A percentile compares a stretch with the other conserved stretches of the same genome.
Evolutionary conservation across 169 alveolate species (phyloP).

Genomic region (Cryptosporidium felis): DNA sequence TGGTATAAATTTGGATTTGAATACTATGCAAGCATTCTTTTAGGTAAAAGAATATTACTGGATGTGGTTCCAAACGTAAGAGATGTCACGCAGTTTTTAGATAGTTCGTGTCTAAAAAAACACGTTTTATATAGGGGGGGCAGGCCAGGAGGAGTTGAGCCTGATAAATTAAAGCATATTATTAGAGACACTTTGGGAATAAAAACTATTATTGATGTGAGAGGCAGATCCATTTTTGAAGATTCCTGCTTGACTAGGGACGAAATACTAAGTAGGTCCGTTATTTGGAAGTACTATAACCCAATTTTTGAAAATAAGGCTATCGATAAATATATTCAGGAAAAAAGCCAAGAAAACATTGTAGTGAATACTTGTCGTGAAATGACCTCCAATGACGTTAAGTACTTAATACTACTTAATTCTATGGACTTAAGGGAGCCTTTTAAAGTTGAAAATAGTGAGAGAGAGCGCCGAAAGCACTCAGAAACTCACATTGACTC

Average conservation of each 20-base stretch:
- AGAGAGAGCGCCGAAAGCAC: neutral
- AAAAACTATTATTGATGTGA: conserved; percentile 34
- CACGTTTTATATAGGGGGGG: conserved; percentile 58
- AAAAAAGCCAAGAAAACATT: neutral
- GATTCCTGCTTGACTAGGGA: conserved; percentile 35
- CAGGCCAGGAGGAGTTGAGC: conserved; percentile 67
- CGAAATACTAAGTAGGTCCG: conserved; percentile 53
- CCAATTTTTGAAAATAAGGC: conserved; percentile 24
- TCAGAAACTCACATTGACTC: neutral
- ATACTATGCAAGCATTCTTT: conserved; percentile 38
- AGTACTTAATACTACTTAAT: neutral
- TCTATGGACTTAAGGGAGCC: conserved; percentile 27
- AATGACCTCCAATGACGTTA: neutral
- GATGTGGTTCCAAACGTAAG: conserved; percentile 51
- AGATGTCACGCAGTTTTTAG: conserved; percentile 30
- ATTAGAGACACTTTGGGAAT: conserved; percentile 40
- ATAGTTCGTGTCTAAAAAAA: neutral
- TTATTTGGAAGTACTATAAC: conserved; percentile 42
- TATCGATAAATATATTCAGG: conserved; percentile 21
- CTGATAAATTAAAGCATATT: conserved; percentile 51
- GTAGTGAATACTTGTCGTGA: neutral
- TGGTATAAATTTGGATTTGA: conserved; percentile 21
- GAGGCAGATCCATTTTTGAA: conserved; percentile 26
- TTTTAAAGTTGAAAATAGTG: neutral
- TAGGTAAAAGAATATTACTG: conserved; percentile 31